Evolutionary conservation across 495 filamentous ascomycete genomes (phyloP), one percentile per base, ranked within the genome.

Genomic region (Lophium mytilinum): DNA sequence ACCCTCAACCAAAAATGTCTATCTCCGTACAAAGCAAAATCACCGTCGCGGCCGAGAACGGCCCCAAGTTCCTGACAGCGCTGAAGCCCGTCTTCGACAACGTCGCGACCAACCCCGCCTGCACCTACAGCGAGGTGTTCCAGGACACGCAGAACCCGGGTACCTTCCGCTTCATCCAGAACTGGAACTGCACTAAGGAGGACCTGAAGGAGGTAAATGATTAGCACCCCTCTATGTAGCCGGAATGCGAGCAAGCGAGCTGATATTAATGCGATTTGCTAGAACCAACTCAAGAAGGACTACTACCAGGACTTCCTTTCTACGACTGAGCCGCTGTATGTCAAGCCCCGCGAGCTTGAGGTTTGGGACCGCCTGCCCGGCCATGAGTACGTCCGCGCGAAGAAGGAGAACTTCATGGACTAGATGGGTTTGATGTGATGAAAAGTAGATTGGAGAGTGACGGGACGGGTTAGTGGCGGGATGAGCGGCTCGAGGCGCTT

Each of bases 271-370:
- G 8, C 9, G 12, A 2, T 18, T 47, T 5, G 21, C 56, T 51
- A 79, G 78, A 62, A 69, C 8, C 77, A 80, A 72, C 18, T 76
- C 6, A 73, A 67, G 14, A 80, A 79, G 60, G 63, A 68, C 0
- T 80, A 80, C 57, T 79, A 80, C 58, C 70, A 75, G 40, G 70
- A 74, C 35, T 80, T 78, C 50, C 53, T 75, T 5, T 71, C 66
- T n/a, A 53, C 68, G 4, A 80, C 77, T 9, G 70, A 74, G 61
- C 70, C 73, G 9, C 71, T 80, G 74, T 78, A 72, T 54, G 54
- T 78, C 39, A 78, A 78, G 53, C 50, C 49, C 47, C 48, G 57
- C 17, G 58, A 61, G 36, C 55, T 66, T 14, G 67, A 69, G 53
- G 37, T 79, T 36, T 70, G 68, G 4, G 71, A 73, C 5, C 61